Evolutionary conservation across 2,329 filamentous ascomycete species (phyloP).

Genomic region (Stachybotrys elegans): DNA sequence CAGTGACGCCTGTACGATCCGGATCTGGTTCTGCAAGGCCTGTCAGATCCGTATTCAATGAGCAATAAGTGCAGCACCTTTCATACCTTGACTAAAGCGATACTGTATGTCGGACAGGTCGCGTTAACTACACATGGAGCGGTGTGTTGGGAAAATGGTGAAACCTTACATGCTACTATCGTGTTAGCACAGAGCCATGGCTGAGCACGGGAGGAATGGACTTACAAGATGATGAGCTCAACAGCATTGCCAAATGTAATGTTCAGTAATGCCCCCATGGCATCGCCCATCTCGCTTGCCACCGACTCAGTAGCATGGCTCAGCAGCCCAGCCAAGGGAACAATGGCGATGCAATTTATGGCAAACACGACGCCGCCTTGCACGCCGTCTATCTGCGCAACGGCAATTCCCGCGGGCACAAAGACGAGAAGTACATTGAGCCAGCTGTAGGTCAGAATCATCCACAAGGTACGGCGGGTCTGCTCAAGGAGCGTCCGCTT

Average conservation of each 20-base stretch:
- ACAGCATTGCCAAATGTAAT: conserved; percentile 77
- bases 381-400: conserved; percentile 47
- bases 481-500: conserved; percentile 42
- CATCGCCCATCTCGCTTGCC: conserved; percentile 66
- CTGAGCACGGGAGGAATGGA: too few relatives aligned
- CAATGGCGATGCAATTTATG: conserved; percentile 70
- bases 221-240: conserved; percentile 71
- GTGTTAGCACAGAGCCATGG: conserved; percentile 11
- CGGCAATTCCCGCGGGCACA: conserved; percentile 70
- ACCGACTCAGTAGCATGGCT: conserved; percentile 73
- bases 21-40: conserved; percentile 73
- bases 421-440: conserved; percentile 74
- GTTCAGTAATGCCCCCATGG: conserved; percentile 67
- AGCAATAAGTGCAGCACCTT: too few relatives aligned
- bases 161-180: too few relatives aligned
- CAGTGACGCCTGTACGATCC: conserved; percentile 86
- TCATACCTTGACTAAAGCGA: conserved; percentile 72
- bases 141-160: conserved; percentile 15
- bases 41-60: too few relatives aligned
- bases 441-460: conserved; percentile 67
- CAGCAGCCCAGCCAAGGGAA: conserved; percentile 68
- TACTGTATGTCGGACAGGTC: too few relatives aligned
- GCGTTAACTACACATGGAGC: too few relatives aligned
- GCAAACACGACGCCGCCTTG: conserved; percentile 62
- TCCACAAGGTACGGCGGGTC: conserved; percentile 44